Evolutionary conservation across 2,329 filamentous ascomycete species (phyloP), one percentile per base, ranked within the genome.

Genomic region (Fusarium foetens): DNA sequence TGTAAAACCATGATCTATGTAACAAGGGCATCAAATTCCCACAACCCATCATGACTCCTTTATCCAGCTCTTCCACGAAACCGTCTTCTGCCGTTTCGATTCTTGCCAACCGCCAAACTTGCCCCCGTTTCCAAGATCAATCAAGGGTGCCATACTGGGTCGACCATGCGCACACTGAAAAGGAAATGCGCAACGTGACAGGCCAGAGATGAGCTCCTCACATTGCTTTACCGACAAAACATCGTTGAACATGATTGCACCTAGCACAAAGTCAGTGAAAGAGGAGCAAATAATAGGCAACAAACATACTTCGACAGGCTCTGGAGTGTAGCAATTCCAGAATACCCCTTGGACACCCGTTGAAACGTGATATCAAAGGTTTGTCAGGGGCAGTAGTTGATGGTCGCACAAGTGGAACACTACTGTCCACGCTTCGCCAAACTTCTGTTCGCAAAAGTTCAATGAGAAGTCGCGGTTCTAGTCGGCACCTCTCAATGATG

Each of bases 201-300:
- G 81, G 6, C 84, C 84, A 4, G 60, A 67, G 0, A 95, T 79
- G 38, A 96, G 80, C 1, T 80, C 77, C 14, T 81, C 73, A 73
- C 93, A 95, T 70, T 94, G 86, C 0, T 84, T 80, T 1, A 78
- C 70, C 0, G 84, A 85, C 12, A 96, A 81, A 10, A 82, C 77
- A 76, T 97, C 94, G 74, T 95, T 95, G 81, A 97, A 97, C 93
- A 95, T 95, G 78, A 96, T 90, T 5, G 94, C 93, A 39, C 84
- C 85, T 87, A 21, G 33, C 12, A 38, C 31, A 19, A 48, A 14
- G 62, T 78, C 46, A 76, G 71, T 8, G 17, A 52, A 21, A 16
- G 29, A 29, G 31, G 1, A 13, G 9, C 11, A 13, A n/a, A 13
- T 23, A 21, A 17, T 6, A 10, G 0, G 8, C 5, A n/a, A 16